Evolutionary conservation across 805 yeast species (phyloP), one percentile per base, ranked within the genome.

Genomic region (Sugiyamaella smithiae): DNA sequence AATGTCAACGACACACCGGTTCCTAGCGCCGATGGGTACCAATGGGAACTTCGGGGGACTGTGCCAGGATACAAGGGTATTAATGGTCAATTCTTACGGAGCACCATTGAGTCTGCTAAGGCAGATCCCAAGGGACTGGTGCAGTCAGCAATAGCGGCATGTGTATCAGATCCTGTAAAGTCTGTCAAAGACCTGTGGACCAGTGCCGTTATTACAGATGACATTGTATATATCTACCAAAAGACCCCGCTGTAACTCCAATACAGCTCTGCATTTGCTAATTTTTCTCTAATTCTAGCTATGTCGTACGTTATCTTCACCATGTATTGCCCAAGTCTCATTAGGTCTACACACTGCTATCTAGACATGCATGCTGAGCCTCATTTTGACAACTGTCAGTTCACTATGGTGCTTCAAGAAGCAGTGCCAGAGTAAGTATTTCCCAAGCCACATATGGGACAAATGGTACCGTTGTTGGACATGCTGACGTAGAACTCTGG

Each of bases 1-100:
- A 63, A 68, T 50, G 29, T 40, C 12, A 52, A 36, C 22, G 41
- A 42, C 16, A 4, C 29, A 11, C 24, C 41, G 11, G 50, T 50
- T 14, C 43, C 47, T 33, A 28, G 28, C 16, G 47, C 40, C 6
- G 24, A 9, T 7, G 53, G 49, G 7, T 40, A 8, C 25, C 63
- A 67, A 41, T 82, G 86, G 85, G 58, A 64, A 11, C 61, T 68
- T 43, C 48, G 77, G 22, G 69, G 66, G 2, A 56, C 68, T 0
- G 61, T 75, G 17, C 52, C 66, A 8, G 76, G 73, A 1, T 77
- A 68, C 52, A 54, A 61, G 2, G 75, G 80, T 4, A 17, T 79
- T n/a, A 66, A 72, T 51, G 49, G 45, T 31, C 47, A 48, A 32
- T 52, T 54, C 49, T 7, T 48, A 50, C 11, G 52, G 57, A 9